Evolutionary conservation across 1,139 yeast species (phyloP).

Genomic region (Schwanniomyces etchellsii): DNA sequence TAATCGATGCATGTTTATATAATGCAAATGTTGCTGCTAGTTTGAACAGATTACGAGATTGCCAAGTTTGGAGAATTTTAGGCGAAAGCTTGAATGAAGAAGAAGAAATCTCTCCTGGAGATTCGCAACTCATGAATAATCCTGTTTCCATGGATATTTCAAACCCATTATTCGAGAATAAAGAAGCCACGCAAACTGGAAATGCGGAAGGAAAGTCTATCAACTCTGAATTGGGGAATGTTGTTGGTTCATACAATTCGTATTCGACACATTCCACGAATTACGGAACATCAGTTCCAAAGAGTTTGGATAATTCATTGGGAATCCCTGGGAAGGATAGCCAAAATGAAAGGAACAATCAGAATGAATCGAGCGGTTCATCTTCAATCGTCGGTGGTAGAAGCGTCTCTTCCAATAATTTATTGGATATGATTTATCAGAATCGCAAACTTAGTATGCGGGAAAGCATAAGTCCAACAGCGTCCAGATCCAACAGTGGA

Average conservation of each 20-base stretch:
- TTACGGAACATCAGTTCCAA: constrained; percentile 20
- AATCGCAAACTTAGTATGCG: constrained; percentile 17
- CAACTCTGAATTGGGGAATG: constrained; percentile 36
- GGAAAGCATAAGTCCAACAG: constrained; percentile 13
- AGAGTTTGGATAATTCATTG: background rate
- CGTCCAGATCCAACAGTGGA: constrained; percentile 12
- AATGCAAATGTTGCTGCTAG: constrained; percentile 57
- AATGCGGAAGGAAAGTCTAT: constrained; percentile 23
- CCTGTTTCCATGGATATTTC: background rate
- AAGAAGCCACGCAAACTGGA: background rate
- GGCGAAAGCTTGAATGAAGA: constrained; percentile 47
- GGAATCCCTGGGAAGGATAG: too few species aligned
- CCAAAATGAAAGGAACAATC: too few species aligned
- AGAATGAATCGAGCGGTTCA: constrained; percentile 2
- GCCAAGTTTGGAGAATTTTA: constrained; percentile 68
- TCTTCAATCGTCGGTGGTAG: background rate
- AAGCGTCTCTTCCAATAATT: constrained; percentile 13
- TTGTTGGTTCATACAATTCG: constrained; percentile 41
- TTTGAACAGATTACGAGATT: constrained; percentile 48
- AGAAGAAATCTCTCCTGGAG: constrained; percentile 2
- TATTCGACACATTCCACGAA: constrained; percentile 40
- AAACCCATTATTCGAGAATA: background rate
- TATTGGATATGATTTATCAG: constrained; percentile 20
- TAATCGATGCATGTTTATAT: constrained; percentile 50
- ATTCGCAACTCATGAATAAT: background rate